Percentiles rank a stretch among this genome's conserved stretches.
phyloP scores from a whole-genome alignment of 169 alveolate genomes.

The Cryptosporidium xiaoi region DNA sequence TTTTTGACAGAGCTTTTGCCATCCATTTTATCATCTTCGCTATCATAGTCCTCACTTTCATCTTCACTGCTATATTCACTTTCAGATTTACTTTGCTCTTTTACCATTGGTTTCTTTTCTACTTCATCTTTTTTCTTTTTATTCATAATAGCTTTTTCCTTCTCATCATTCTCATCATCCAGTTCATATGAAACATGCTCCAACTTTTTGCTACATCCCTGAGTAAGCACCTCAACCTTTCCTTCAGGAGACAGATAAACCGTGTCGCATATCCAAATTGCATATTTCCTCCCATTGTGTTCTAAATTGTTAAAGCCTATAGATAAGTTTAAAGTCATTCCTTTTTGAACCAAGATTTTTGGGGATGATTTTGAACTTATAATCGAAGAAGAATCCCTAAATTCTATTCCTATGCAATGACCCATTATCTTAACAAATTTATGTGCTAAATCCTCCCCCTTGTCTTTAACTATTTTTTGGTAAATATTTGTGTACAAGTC shows the following conservation, averaged over 20 bases:
- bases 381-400: conserved; percentile 80
- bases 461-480: conserved; percentile 33
- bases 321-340: conserved; percentile 86
- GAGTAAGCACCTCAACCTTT: conserved; percentile 80
- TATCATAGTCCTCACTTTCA: conserved; percentile 31
- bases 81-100: background rate
- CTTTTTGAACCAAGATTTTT: conserved; percentile 78
- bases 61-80: conserved; percentile 18
- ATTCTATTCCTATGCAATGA: conserved; percentile 89
- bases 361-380: conserved; percentile 76
- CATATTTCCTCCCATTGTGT: conserved; percentile 80
- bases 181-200: conserved; percentile 86
- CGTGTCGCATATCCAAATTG: conserved; percentile 91
- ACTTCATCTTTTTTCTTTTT: conserved; percentile 67
- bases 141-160: too few species aligned
- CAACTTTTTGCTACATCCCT: conserved; percentile 82
- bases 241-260: conserved; percentile 82
- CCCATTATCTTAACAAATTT: conserved; percentile 85
- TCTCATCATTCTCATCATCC: conserved; percentile 81
- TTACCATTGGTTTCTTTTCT: conserved; percentile 20
- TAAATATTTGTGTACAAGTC: conserved; percentile 65
- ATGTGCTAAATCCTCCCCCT: conserved; percentile 70
- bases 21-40: conserved; percentile 1
- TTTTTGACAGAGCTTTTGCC: background rate
- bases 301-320: conserved; percentile 85